Evolutionary conservation across 2,329 filamentous ascomycete genomes (phyloP).

Genomic region (Cordyceps pruinosa): DNA sequence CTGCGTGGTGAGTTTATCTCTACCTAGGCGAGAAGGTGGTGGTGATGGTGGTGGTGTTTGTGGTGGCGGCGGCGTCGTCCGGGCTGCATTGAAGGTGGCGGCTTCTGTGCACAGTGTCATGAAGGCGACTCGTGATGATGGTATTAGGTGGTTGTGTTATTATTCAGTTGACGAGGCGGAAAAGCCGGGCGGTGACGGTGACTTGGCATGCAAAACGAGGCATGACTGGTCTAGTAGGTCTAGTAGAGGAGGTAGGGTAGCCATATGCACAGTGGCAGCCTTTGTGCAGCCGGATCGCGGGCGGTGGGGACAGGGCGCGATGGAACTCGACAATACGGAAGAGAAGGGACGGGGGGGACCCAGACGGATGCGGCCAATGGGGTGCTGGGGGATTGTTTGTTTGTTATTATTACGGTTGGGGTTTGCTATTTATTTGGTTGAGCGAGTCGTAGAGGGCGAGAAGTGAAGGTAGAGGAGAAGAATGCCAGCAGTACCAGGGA

Average conservation of each 20-base stretch:
- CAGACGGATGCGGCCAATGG: not conserved
- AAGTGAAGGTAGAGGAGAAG: too few relatives aligned
- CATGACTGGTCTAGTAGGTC: not conserved
- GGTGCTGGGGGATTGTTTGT: not conserved
- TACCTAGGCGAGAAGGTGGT: too few relatives aligned
- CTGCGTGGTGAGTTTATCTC: not conserved
- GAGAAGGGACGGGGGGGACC: not conserved
- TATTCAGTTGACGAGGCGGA: not conserved
- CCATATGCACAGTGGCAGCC: conserved; percentile 1
- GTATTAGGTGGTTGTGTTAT: too few relatives aligned
- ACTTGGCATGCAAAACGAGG: conserved; percentile 10
- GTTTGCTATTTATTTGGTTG: not conserved
- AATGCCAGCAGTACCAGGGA: too few relatives aligned
- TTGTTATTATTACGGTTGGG: not conserved
- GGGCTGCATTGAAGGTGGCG: too few relatives aligned
- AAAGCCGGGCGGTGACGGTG: not conserved
- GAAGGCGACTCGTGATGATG: too few relatives aligned
- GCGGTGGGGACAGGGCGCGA: not conserved
- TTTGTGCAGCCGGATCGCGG: conserved; percentile 10
- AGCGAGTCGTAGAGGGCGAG: not conserved
- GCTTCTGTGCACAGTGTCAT: too few relatives aligned
- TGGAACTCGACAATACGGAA: conserved; percentile 5
- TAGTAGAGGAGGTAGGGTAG: too few relatives aligned
- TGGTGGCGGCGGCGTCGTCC: too few relatives aligned
- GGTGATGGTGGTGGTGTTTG: not conserved